A percentile compares a stretch with the other conserved stretches of the same genome.
Evolutionary conservation across 164 flowering plant species (phyloP).

Genomic region (Tetracentron sinense): DNA sequence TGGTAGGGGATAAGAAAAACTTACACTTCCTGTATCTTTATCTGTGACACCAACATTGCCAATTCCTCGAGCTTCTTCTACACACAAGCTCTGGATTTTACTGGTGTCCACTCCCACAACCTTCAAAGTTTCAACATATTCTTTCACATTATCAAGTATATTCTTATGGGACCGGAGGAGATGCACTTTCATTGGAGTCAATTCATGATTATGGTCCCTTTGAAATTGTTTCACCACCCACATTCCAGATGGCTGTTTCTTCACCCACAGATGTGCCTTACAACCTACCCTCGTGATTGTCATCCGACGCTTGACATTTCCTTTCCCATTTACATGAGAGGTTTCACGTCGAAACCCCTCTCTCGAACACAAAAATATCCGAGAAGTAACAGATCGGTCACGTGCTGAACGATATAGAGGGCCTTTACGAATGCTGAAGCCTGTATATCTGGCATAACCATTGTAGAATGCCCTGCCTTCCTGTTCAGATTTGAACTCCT

Average conservation of each 20-base stretch:
- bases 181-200: constrained; percentile 16
- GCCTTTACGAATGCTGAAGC: constrained; percentile 23
- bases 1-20: neutral
- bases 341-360: constrained; percentile 24
- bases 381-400: constrained; percentile 13
- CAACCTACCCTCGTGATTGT: constrained; percentile 20
- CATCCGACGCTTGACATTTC: constrained; percentile 19
- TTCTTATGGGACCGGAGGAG: constrained; percentile 20
- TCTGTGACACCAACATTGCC: constrained; percentile 10
- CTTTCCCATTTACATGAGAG: constrained; percentile 18
- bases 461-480: constrained; percentile 19
- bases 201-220: constrained; percentile 16
- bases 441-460: constrained; percentile 15
- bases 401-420: constrained; percentile 18
- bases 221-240: constrained; percentile 21
- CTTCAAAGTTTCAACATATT: constrained; percentile 18
- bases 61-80: constrained; percentile 18
- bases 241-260: constrained; percentile 17
- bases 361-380: constrained; percentile 22
- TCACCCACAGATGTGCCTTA: constrained; percentile 24
- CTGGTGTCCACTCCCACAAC: constrained; percentile 18
- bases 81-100: constrained; percentile 16
- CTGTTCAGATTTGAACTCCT: constrained; percentile 19
- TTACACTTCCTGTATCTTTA: constrained; percentile 12
- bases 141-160: constrained; percentile 12